These are phyloP conservation scores for Nicotiana rustica DNA, from an alignment of 305 asterid genomes.

Conservation along the genomic window DNA sequence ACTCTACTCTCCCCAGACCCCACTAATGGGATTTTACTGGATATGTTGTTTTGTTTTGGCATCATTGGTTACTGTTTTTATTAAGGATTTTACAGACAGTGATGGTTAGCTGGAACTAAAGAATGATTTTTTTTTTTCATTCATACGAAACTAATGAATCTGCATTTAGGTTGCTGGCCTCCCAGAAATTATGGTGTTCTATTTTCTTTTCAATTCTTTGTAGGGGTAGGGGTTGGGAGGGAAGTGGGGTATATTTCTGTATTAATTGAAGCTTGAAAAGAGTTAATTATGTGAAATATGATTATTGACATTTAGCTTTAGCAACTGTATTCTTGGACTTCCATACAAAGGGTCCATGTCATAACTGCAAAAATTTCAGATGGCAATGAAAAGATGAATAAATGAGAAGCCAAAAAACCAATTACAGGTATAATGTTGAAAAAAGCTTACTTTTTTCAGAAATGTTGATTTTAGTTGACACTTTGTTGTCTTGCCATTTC, in stretches of 20 bases:
- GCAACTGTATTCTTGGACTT: conserved; percentile 15
- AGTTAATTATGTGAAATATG: conserved; percentile 25
- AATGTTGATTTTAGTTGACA: conserved; percentile 10
- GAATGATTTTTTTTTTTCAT: too few species aligned
- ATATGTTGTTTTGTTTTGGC: background rate
- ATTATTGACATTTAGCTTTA: conserved; percentile 32
- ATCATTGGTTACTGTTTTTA: background rate
- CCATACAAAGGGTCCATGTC: conserved; percentile 12
- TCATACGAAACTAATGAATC: too few species aligned
- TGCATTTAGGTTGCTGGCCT: too few species aligned
- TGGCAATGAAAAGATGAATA: background rate
- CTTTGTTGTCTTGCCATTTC: conserved; percentile 10
- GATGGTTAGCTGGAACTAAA: background rate
- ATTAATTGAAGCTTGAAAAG: conserved; percentile 17
- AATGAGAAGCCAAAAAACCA: background rate
- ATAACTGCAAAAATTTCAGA: conserved; percentile 25
- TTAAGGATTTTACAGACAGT: background rate
- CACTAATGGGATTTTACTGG: too few species aligned
- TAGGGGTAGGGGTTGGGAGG: background rate
- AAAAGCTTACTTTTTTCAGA: background rate
- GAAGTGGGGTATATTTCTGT: background rate
- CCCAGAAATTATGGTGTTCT: background rate
- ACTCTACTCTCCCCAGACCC: too few species aligned
- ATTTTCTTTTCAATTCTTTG: background rate
- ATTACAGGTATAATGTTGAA: background rate